Percentiles rank a stretch among this genome's conserved stretches.
These are phyloP conservation scores for Suhomyces coccinellae DNA, from an alignment of 1,139 yeast genomes.

Conservation along the genomic window DNA sequence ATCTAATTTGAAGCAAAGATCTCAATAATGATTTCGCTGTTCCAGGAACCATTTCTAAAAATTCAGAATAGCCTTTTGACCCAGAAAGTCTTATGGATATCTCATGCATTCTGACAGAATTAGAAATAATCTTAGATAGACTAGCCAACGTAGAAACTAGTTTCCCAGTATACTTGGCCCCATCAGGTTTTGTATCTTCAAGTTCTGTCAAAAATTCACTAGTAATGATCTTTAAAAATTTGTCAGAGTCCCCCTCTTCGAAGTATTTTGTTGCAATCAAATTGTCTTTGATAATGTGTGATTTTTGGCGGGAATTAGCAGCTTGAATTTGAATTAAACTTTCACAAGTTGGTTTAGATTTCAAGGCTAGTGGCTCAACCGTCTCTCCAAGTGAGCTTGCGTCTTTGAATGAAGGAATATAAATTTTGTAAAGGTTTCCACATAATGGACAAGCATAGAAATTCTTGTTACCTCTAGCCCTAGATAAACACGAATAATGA, in stretches of 20 bases:
- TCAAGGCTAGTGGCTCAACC: background rate
- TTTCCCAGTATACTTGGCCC: background rate
- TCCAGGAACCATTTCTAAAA: slow-evolving; percentile 36
- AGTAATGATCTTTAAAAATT: slow-evolving; percentile 3
- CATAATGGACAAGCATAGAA: slow-evolving; percentile 59
- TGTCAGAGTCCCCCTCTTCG: slow-evolving; percentile 1
- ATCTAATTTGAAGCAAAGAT: slow-evolving; percentile 38
- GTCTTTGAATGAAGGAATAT: slow-evolving; percentile 44
- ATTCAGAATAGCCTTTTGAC: slow-evolving; percentile 30
- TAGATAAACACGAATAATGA: slow-evolving; percentile 56
- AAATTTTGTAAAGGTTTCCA: slow-evolving; percentile 48
- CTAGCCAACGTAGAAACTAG: background rate
- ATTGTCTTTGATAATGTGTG: slow-evolving; percentile 9
- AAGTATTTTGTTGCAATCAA: slow-evolving; percentile 16
- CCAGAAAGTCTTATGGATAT: slow-evolving; percentile 51
- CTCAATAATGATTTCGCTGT: slow-evolving; percentile 38
- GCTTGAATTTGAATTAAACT: slow-evolving; percentile 15
- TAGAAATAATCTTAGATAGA: slow-evolving; percentile 39
- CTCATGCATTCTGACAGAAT: slow-evolving; percentile 59
- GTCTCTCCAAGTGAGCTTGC: slow-evolving; percentile 22
- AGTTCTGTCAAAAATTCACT: slow-evolving; percentile 4
- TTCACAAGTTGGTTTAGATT: slow-evolving; percentile 5
- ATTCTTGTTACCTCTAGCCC: slow-evolving; percentile 23
- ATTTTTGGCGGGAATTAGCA: slow-evolving; percentile 17
- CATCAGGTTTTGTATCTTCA: too few species aligned